Base-by-base conservation (phyloP, 2,329 filamentous ascomycete species). In the Metarhizium brunneum region DNA sequence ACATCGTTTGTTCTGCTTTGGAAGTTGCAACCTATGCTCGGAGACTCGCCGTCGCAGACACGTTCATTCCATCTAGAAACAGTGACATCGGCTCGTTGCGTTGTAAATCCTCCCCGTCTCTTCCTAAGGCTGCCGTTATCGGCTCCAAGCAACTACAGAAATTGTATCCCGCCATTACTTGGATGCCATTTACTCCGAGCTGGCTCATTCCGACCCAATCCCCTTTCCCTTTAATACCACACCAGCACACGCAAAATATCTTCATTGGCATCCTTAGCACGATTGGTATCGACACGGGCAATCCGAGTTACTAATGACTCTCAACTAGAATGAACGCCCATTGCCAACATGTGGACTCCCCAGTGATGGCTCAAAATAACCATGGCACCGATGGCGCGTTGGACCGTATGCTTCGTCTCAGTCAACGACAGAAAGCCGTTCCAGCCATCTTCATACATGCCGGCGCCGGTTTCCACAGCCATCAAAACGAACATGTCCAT, bases 371-470 rank as follows among this genome's bases (percentile, higher is more conserved):
- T 63, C 69, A 75, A 68, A 66, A 80, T 69, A 66, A 76, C 59
- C 70, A 74, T 56, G 68, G 70, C 53, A 64, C 67, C 30, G 73
- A 78, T 60, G 76, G 76, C 47, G 64, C 72, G 36, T 60, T 72
- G 18, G 74, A 77, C 57, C 72, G 68, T 38, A 66, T 70, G 56
- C 61, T 69, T 50, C 73, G 69, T 47, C 63, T 69, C 25, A 64
- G 61, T 6, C 70, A 71, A 16, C 69, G 62, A 54, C 59, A 65
- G 40, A 71, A 70, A 53, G 65, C 62, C 47, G 59, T 84, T 10
- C 84, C 84, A 56, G 91, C 90, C 57, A 92, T 99, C 53, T 97
- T 96, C 69, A 86, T 99, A 48, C 94, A 99, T 71, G 94, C 92
- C 42, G 94, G 94, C 38, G 94, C 94, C 16, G 94, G 94, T 4